Evolutionary conservation across 1,284 basidiomycete genomes (phyloP), one percentile per base, ranked within the genome.

Genomic region (Boletus holoroseus): DNA sequence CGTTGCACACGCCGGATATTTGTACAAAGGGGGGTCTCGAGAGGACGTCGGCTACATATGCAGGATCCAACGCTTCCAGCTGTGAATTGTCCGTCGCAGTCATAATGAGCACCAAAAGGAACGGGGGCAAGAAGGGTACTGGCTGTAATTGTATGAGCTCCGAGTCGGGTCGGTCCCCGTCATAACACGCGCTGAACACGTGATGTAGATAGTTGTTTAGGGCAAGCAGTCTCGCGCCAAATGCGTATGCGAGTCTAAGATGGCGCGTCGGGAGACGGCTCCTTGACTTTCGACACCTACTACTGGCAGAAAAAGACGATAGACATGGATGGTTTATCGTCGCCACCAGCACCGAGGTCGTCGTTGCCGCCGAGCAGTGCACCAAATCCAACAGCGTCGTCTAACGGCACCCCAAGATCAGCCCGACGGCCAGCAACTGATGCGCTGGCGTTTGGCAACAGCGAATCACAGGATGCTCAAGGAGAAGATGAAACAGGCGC

Each of bases 281-380:
- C 16, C 55, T 52, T 53, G 42, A 44, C 43, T 45, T 39, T 39
- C 7, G 43, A 50, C 27, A 42, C 18, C 47, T 8, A 62, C 52
- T 3, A 44, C 52, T 8, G 32, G 9, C 41, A 44, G 15, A 54
- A 15, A 36, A 49, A 40, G 36, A 62, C 37, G 53, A 77, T 77
- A 75, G 68, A 76, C 44, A 51, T 69, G 18, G 72, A 74, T 42
- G 68, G 67, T 12, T 58, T 67, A 30, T 69, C 73, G 20, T 77
- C 77, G 7, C 76, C 77, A 42, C 70, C 69, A 11, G 63, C 67
- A 15, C 66, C 69, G 15, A 60, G 68, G 24, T 74, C 71, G 5
- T 79, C 79, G 43, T 67, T 87, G 6, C 85, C 86, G 6, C 82
- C 85, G 4, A 88, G 85, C 62, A 88, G 83, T 53, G 78, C 78